Evolutionary conservation across 2,329 filamentous ascomycete species (phyloP), one percentile per base, ranked within the genome.

Genomic region (Madurella fahalii): DNA sequence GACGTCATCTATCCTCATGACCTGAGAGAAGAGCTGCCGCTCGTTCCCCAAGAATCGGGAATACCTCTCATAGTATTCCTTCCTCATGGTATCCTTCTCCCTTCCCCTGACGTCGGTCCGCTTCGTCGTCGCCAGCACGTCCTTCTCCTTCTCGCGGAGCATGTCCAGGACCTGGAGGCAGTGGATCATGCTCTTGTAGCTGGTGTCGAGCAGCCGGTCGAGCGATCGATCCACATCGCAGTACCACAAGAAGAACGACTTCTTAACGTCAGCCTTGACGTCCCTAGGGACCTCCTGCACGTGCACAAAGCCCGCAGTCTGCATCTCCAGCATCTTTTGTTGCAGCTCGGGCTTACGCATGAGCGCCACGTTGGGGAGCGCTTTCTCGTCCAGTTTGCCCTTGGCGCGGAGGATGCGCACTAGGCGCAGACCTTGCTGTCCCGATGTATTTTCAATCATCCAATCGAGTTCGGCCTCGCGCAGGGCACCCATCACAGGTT

Each of bases 201-300:
- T 83, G 56, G 90, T 86, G 59, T 95, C 87, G 11, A 96, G 72
- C 1, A 95, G 74, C 57, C 87, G 81, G 17, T 81, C 78, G 47
- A 85, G 77, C 7, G 87, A 86, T 45, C 88, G 82, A 44, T 90
- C 83, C 11, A 81, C 76, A 67, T 97, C 92, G 70, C 90, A 95
- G 76, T 85, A 96, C 86, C 92, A 96, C 53, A 97, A 82, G 69
- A 92, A 97, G 20, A 96, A 81, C 0, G 91, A 95, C 50, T 90
- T 84, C 58, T 86, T 89, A 0, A 92, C 89, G 42, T 65, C 63
- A 88, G 82, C 34, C 91, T 86, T 86, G 61, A 87, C 87, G 65
- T 97, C 93, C 61, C 89, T 89, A 0, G 94, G 94, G 0, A 99
- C 87, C 73, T 99, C 94, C 69, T 99, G 94, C 5, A 95, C 83